Conservation (phyloP, 2,329 filamentous ascomycete species). For the Cordyceps javanica region DNA sequence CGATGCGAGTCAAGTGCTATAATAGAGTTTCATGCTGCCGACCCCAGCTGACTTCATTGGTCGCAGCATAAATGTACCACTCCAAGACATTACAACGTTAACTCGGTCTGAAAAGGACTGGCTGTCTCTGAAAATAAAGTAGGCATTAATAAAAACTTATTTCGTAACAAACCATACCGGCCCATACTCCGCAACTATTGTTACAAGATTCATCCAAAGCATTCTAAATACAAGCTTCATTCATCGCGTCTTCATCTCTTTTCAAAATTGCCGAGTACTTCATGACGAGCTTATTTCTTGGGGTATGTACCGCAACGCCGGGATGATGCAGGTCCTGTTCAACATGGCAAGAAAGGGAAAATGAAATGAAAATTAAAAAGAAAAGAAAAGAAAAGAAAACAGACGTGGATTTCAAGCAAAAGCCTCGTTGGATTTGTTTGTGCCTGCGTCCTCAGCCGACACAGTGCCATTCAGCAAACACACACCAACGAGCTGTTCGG, state of each 20-base stretch:
- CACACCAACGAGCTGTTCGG: constrained; percentile 79
- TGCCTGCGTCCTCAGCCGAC: constrained; percentile 23
- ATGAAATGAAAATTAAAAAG: background rate
- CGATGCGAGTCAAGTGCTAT: constrained; percentile 1
- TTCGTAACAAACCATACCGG: constrained; percentile 3
- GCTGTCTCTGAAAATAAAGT: background rate
- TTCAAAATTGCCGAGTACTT: constrained; percentile 7
- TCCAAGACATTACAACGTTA: too few species aligned
- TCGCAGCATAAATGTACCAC: background rate
- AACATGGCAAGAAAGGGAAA: constrained; percentile 5
- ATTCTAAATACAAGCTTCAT: constrained; percentile 8
- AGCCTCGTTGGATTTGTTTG: background rate
- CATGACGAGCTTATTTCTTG: background rate
- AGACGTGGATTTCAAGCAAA: too few species aligned
- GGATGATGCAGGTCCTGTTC: constrained; percentile 10
- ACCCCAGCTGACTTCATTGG: background rate
- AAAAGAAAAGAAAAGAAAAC: background rate
- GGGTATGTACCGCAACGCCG: constrained; percentile 5
- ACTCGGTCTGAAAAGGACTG: too few species aligned
- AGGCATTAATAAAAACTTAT: constrained; percentile 4
- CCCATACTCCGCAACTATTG: constrained; percentile 9
- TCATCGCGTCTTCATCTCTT: background rate
- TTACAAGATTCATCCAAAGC: constrained; percentile 11
- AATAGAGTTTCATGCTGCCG: background rate
- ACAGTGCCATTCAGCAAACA: constrained; percentile 84